Evolutionary conservation across 257 asterid species (phyloP).

Genomic region (Cruciata laevipes): DNA sequence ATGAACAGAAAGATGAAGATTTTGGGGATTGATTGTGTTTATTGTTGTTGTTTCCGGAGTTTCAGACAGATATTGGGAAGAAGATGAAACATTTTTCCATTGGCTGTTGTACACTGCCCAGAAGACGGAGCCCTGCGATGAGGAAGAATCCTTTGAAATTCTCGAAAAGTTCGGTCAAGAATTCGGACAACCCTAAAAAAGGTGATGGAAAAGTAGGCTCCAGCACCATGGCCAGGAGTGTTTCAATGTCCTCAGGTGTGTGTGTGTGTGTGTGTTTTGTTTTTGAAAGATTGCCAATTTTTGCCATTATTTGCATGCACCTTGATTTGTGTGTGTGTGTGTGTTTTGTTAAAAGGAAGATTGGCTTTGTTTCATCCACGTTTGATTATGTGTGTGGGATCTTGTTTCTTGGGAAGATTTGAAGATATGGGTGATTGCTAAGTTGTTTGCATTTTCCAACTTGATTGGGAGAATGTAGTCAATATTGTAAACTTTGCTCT

Average conservation of each 20-base stretch:
- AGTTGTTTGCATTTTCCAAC: not conserved
- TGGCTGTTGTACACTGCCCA: constrained; percentile 38
- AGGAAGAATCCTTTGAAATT: constrained; percentile 44
- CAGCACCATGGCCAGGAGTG: constrained; percentile 45
- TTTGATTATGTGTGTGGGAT: not conserved
- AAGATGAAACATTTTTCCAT: constrained; percentile 37
- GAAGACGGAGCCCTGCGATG: constrained; percentile 26
- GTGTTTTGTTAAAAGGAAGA: not conserved
- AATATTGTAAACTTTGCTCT: not conserved
- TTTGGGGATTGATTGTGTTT: not conserved
- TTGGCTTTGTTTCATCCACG: not conserved
- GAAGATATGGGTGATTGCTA: not conserved
- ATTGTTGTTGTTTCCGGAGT: not conserved
- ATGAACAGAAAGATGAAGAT: constrained; percentile 3
- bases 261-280: constrained; percentile 19
- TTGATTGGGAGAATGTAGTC: no score
- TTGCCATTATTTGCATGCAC: no score
- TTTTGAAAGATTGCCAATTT: not conserved
- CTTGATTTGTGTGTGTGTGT: constrained; percentile 19
- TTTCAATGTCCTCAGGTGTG: constrained; percentile 56
- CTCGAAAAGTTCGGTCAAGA: constrained; percentile 51
- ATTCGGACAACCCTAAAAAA: constrained; percentile 23
- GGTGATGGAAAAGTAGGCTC: constrained; percentile 37
- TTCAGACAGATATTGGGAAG: constrained; percentile 7
- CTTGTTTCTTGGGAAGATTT: not conserved